Percentiles rank a stretch among this genome's conserved stretches.
Evolutionary conservation across 2,329 filamentous ascomycete genomes (phyloP).

Genomic region (Cladophialophora yegresii): DNA sequence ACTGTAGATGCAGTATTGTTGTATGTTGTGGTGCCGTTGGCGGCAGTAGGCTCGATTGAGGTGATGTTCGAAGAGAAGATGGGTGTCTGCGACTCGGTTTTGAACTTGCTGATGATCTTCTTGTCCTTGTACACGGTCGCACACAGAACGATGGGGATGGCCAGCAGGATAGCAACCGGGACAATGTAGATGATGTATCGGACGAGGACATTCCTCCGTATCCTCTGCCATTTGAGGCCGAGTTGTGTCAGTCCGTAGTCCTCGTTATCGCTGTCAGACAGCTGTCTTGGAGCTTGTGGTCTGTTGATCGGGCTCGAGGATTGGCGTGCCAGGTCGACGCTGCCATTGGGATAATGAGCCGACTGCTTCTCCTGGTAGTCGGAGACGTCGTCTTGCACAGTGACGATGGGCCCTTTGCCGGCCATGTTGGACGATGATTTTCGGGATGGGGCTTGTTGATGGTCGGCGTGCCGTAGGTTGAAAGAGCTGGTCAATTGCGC

Average conservation of each 20-base stretch:
- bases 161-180: slow-evolving; percentile 25
- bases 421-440: slow-evolving; percentile 12
- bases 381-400: slow-evolving; percentile 15
- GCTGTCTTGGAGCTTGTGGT: background rate
- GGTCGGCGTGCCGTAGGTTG: background rate
- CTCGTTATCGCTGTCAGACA: slow-evolving; percentile 9
- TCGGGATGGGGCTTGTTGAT: background rate
- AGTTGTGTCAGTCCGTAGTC: slow-evolving; percentile 17
- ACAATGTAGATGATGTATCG: slow-evolving; percentile 31
- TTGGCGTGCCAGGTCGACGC: slow-evolving; percentile 8
- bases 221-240: slow-evolving; percentile 20
- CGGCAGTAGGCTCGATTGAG: background rate
- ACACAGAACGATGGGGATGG: slow-evolving; percentile 28
- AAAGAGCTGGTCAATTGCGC: background rate
- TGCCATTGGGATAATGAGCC: background rate
- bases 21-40: slow-evolving; percentile 14
- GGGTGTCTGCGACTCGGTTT: slow-evolving; percentile 4
- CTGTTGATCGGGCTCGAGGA: slow-evolving; percentile 1
- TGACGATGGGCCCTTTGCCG: slow-evolving; percentile 20
- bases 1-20: slow-evolving; percentile 18
- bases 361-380: slow-evolving; percentile 18
- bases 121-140: slow-evolving; percentile 36
- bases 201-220: slow-evolving; percentile 24
- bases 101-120: slow-evolving; percentile 20
- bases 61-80: slow-evolving; percentile 25